These are phyloP conservation scores for Apiospora saccharicola DNA, from an alignment of 2,329 filamentous ascomycete genomes.

Conservation along the genomic window DNA sequence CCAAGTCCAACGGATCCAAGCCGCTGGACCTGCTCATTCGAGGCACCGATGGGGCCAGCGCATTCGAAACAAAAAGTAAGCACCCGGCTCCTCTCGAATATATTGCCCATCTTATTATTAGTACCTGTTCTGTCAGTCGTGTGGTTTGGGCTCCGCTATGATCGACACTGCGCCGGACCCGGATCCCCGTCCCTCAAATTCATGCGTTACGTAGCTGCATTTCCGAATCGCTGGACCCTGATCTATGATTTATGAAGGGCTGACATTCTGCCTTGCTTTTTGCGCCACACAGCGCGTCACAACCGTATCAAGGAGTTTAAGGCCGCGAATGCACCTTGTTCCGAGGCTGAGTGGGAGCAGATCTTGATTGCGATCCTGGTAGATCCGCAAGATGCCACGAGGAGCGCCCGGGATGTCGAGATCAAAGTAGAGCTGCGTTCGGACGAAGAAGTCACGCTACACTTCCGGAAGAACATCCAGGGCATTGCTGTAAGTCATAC, in stretches of 20 bases:
- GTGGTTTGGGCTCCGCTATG: not conserved
- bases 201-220: conserved; percentile 18
- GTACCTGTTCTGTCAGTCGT: not conserved
- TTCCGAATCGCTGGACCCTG: conserved; percentile 16
- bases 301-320: conserved; percentile 60
- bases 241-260: not conserved
- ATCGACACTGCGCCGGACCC: conserved; percentile 6
- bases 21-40: conserved; percentile 22
- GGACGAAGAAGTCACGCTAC: conserved; percentile 63
- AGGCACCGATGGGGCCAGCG: conserved; percentile 17
- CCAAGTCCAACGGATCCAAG: conserved; percentile 11
- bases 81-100: conserved; percentile 6
- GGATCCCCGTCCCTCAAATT: conserved; percentile 11
- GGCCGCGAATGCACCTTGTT: conserved; percentile 60
- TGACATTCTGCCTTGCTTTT: conserved; percentile 18
- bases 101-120: conserved; percentile 16
- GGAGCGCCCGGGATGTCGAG: conserved; percentile 60
- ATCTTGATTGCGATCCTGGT: conserved; percentile 66
- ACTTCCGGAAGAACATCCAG: conserved; percentile 69
- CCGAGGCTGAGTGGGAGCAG: conserved; percentile 70
- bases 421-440: conserved; percentile 63
- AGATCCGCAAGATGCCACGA: conserved; percentile 34
- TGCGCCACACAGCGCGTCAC: conserved; percentile 60
- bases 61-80: conserved; percentile 25
- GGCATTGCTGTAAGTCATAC: conserved; percentile 68